Percentiles rank a stretch among this genome's conserved stretches.
phyloP scores from a whole-genome alignment of 140 eudicot species.

The Bidens hawaiensis region DNA sequence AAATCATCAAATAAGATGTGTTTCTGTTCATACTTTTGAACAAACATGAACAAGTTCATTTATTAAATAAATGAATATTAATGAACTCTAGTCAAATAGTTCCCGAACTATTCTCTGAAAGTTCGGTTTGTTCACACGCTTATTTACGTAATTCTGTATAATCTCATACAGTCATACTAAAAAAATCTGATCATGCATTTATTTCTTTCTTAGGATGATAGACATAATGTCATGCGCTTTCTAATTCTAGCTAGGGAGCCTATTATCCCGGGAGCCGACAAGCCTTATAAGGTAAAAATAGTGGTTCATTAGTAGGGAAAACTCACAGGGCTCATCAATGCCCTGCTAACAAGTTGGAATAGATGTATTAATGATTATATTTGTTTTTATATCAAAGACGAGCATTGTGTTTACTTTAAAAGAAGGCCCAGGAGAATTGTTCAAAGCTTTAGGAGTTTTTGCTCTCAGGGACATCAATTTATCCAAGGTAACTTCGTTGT shows the following conservation, averaged over 20 bases:
- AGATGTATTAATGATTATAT: neutral
- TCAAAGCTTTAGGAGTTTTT: slow-evolving; percentile 95
- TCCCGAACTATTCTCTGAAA: too few relatives aligned
- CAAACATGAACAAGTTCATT: too few relatives aligned
- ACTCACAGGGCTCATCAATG: neutral
- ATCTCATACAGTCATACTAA: too few relatives aligned
- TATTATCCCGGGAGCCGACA: slow-evolving; percentile 65
- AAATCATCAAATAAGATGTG: too few relatives aligned
- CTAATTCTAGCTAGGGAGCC: slow-evolving; percentile 93
- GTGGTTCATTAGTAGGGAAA: neutral
- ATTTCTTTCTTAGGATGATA: slow-evolving; percentile 51
- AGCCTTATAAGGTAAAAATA: slow-evolving; percentile 69
- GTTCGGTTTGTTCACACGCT: too few relatives aligned
- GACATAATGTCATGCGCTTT: slow-evolving; percentile 72
- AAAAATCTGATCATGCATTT: neutral
- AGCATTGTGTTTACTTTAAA: slow-evolving; percentile 89
- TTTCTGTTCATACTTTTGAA: too few relatives aligned
- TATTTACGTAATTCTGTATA: too few relatives aligned
- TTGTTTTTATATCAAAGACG: slow-evolving; percentile 42
- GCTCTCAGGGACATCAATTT: slow-evolving; percentile 71
- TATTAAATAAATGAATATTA: too few relatives aligned
- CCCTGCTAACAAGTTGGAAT: neutral
- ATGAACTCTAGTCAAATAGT: too few relatives aligned
- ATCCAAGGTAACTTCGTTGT: slow-evolving; percentile 55
- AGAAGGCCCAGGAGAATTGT: slow-evolving; percentile 92